phyloP scores from a whole-genome alignment of 768 basidiomycete species.

The Pholiota molesta region DNA sequence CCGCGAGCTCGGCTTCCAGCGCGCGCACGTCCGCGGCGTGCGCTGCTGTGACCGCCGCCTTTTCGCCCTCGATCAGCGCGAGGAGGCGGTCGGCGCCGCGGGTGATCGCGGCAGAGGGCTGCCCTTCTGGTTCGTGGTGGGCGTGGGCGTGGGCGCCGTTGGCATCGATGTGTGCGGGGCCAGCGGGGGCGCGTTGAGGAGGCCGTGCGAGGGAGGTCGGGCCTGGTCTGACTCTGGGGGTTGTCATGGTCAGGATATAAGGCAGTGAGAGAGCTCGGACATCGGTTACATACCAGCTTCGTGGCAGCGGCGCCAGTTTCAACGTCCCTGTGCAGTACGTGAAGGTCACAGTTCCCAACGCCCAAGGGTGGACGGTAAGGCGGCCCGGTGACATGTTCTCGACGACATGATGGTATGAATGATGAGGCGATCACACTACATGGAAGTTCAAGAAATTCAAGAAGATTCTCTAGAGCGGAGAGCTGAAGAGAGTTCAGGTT shows the following conservation, averaged over 20 bases:
- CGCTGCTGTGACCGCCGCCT: constrained; percentile 3
- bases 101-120: constrained; percentile 16
- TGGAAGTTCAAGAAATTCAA: too few relatives aligned
- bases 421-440: too few relatives aligned
- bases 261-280: neutral
- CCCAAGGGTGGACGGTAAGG: too few relatives aligned
- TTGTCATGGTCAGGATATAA: neutral
- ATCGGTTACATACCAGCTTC: neutral
- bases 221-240: neutral
- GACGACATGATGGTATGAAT: too few relatives aligned
- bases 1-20: constrained; percentile 9
- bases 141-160: neutral
- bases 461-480: too few relatives aligned
- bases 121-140: neutral
- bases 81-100: constrained; percentile 22
- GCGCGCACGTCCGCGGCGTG: constrained; percentile 13
- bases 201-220: neutral
- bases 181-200: neutral
- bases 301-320: neutral
- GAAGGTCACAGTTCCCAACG: too few relatives aligned
- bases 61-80: constrained; percentile 24
- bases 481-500: too few relatives aligned
- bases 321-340: too few relatives aligned
- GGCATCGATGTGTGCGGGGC: neutral
- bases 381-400: too few relatives aligned